Evolutionary conservation across 2,329 filamentous ascomycete genomes (phyloP), one percentile per base, ranked within the genome.

Genomic region (Xylaria sp.): DNA sequence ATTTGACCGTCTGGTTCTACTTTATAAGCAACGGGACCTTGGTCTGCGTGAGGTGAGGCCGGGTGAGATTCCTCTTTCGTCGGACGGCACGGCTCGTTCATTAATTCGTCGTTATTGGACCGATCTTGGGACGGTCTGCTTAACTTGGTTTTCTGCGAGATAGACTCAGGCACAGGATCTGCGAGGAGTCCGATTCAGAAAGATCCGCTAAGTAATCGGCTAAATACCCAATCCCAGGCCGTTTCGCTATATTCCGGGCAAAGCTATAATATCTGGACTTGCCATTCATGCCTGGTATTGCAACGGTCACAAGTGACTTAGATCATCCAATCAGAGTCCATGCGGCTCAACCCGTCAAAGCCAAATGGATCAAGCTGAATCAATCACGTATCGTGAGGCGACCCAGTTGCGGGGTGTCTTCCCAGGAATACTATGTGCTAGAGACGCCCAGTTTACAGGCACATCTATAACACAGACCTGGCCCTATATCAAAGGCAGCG

Each of bases 141-240:
- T 21, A 56, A 30, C 42, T 21, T 50, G 32, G 11, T 36, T 19
- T 42, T 45, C 68, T 69, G 57, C 64, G 48, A 64, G 60, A 67
- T 61, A 50, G 42, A 9, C 64, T 67, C 68, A 69, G 68, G 68
- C 32, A 69, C 68, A 61, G 64, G 60, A 69, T 67, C 67, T 69
- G 12, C 12, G n/a, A n/a, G 8, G 39, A n/a, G 7, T 24, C 56
- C 32, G 19, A 55, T 66, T 56, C 34, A 60, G 67, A 36, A 64
- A 50, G 36, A 65, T 51, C 56, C 36, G 21, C 27, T 53, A 34
- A n/a, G 34, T 2, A 39, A 68, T 70, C 63, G 68, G 58, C 65
- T 62, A 59, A 64, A n/a, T 8, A 11, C 24, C 54, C 54, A 62
- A 65, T 65, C 48, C 30, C 19, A 58, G 58, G 36, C 57, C 21